Evolutionary conservation across 805 yeast species (phyloP), one percentile per base, ranked within the genome.

Genomic region (Babjeviella inositovora): DNA sequence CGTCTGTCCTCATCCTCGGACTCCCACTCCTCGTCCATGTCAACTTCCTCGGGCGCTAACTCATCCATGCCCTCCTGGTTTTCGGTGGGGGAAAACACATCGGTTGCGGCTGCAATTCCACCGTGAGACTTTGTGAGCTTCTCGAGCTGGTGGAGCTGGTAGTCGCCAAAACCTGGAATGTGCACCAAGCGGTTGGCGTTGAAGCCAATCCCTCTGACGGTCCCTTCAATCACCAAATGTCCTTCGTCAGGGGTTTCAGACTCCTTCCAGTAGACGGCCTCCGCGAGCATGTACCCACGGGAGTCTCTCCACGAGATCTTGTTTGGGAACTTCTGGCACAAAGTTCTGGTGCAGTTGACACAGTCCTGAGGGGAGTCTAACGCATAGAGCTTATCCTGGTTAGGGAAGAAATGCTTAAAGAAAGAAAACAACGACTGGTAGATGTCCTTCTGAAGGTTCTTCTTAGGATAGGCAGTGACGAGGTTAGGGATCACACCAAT

Each of bases 111-210:
- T 28, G 43, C 40, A 29, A 38, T 24, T 20, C 34, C 38, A 23
- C 32, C 43, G 8, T 36, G 26, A 15, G 54, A 47, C 2, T 11
- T 39, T 43, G 7, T 16, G 9, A 11, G 38, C 32, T 53, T 68
- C 36, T 75, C 84, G 26, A 90, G 66, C 23, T 51, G 60, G 22
- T 64, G 71, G 12, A 90, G 46, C 45, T 75, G 82, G 52, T 69
- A 84, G 45, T 90, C 97, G 10, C 98, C 99, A 30, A 62, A 57
- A 1, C 85, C 94, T 4, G 93, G 93, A 15, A 92, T 53, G 41
- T 87, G 94, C 18, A 92, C 67, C 25, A 81, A 48, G 37, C 84
- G 62, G 42, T 85, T 70, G 3, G 77, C 66, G 33, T 70, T 66
- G 47, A 90, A 72, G 1, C 93, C 93, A 22, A 61, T 50, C 26